These are phyloP conservation scores for Citrus reticulata DNA, from an alignment of 345 rosid genomes.

Conservation along the genomic window DNA sequence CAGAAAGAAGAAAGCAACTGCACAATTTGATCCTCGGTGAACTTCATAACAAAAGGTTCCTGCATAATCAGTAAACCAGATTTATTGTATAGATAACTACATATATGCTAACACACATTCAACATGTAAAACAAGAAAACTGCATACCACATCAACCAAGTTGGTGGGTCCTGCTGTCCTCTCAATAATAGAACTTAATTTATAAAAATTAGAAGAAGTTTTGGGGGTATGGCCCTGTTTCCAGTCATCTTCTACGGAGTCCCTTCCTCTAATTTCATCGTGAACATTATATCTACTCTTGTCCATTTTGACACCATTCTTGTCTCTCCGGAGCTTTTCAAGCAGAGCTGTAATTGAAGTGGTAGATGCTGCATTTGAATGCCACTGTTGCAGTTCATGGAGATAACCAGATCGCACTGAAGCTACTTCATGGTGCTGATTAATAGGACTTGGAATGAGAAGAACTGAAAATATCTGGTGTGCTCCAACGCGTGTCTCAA, in stretches of 20 bases:
- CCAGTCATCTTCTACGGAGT: conserved; percentile 38
- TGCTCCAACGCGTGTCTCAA: conserved; percentile 80
- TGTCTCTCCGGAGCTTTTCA: conserved; percentile 81
- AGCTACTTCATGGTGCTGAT: conserved; percentile 47
- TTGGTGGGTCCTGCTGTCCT: conserved; percentile 42
- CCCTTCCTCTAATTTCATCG: conserved; percentile 48
- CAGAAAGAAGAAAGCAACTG: conserved; percentile 86
- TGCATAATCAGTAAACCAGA: conserved; percentile 27
- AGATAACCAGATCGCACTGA: conserved; percentile 54
- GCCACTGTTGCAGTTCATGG: conserved; percentile 64
- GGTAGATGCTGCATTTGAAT: conserved; percentile 61
- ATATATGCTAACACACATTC: background rate
- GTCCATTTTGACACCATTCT: conserved; percentile 49
- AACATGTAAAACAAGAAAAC: background rate
- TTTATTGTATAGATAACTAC: background rate
- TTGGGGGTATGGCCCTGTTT: conserved; percentile 45
- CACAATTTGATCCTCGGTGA: conserved; percentile 84
- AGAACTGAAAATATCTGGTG: conserved; percentile 84
- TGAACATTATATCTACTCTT: conserved; percentile 37
- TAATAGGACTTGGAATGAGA: conserved; percentile 59
- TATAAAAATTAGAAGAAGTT: conserved; percentile 60
- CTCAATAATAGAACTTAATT: conserved; percentile 67
- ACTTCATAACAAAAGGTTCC: conserved; percentile 70
- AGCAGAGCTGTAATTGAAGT: conserved; percentile 72
- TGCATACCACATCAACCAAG: conserved; percentile 47